phyloP scores from a whole-genome alignment of 2,329 filamentous ascomycete species.

The Sporothrix euskadiensis region DNA sequence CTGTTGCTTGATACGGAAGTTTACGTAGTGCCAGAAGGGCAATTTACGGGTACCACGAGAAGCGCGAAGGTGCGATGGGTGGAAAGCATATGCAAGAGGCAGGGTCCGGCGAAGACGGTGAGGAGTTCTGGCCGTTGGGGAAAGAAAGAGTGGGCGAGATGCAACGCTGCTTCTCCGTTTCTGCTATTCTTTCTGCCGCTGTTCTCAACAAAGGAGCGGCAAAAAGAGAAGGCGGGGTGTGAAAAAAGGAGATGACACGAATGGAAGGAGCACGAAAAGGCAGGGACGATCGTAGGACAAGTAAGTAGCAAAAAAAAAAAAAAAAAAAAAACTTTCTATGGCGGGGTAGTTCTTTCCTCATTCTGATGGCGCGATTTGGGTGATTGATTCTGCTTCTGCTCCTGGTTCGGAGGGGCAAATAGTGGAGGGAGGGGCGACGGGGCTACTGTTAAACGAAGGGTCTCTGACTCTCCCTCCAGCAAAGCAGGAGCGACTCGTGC shows the following conservation, averaged over 20 bases:
- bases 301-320: not conserved
- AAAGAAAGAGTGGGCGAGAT: conserved; percentile 8
- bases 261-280: not conserved
- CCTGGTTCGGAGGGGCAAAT: conserved; percentile 25
- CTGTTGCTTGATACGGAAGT: conserved; percentile 21
- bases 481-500: not conserved
- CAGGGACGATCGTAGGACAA: not conserved
- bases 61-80: not conserved
- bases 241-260: not conserved
- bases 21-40: conserved; percentile 7
- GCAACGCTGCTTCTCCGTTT: not conserved
- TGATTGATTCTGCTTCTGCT: not conserved
- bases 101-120: conserved; percentile 22
- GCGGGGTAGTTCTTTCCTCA: conserved; percentile 28
- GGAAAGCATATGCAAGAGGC: not conserved
- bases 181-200: not conserved
- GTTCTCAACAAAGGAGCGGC: not conserved
- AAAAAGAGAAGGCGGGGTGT: conserved; percentile 18
- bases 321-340: conserved; percentile 15
- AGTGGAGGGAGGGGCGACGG: not conserved
- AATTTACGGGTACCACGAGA: conserved; percentile 4
- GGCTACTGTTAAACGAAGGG: not conserved
- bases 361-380: conserved; percentile 23
- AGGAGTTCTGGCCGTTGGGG: conserved; percentile 22
- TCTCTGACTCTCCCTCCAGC: not conserved